Percentiles rank a stretch among this genome's conserved stretches.
Conservation (phyloP, 148 eudicot species). For the Gaultheria prostrata region DNA sequence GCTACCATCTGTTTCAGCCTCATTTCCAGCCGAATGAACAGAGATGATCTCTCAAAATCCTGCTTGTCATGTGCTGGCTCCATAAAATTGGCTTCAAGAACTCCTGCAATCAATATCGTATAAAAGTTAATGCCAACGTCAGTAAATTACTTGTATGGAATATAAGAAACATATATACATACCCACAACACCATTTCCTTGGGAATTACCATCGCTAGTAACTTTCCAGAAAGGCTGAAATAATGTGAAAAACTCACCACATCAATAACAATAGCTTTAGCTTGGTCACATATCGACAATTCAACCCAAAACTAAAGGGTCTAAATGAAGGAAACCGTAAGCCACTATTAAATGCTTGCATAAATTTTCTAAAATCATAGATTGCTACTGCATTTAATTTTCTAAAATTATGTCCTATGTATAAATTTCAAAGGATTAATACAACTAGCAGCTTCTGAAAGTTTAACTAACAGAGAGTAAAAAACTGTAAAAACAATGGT, state of each 20-base stretch:
- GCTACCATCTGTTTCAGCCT: conserved; percentile 80
- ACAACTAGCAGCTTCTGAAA: not conserved
- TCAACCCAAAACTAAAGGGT: not conserved
- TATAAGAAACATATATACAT: conserved; percentile 23
- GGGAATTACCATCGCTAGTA: conserved; percentile 74
- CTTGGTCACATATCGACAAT: not conserved
- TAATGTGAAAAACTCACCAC: conserved; percentile 9
- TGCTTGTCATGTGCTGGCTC: conserved; percentile 99
- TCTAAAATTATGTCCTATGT: not conserved
- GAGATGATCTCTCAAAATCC: conserved; percentile 89
- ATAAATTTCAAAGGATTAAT: not conserved
- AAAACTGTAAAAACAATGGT: not conserved
- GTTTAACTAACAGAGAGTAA: not conserved
- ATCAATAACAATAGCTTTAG: conserved; percentile 3
- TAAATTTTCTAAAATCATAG: not conserved
- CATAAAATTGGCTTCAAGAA: conserved; percentile 94
- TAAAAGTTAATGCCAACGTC: not conserved
- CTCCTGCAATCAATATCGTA: conserved; percentile 44
- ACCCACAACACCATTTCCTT: conserved; percentile 92
- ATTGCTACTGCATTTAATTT: not conserved
- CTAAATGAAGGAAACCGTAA: not conserved
- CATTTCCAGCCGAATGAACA: conserved; percentile 66
- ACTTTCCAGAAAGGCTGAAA: conserved; percentile 97
- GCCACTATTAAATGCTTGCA: not conserved
- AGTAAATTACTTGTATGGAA: not conserved